Evolutionary conservation across 2,329 filamentous ascomycete species (phyloP), one percentile per base, ranked within the genome.

Genomic region (Alternaria rosae): DNA sequence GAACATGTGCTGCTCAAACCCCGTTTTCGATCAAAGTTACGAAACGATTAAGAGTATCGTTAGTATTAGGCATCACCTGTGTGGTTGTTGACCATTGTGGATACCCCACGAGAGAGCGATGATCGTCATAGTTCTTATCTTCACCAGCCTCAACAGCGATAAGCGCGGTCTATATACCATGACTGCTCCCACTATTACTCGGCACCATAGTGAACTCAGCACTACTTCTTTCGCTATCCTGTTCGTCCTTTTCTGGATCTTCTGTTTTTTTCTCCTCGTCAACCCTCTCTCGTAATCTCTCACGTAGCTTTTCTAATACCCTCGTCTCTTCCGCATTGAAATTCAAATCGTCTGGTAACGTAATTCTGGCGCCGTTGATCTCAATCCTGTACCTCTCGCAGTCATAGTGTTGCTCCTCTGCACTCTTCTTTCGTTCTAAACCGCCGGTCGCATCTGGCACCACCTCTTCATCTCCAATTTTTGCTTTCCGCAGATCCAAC

Each of bases 281-380:
- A 5, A 65, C 35, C 21, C 65, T 69, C 45, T 64, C 68, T 54
- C 60, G 64, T 17, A 83, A 52, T 35, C 77, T 71, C 21, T 71
- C 62, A 63, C 74, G 75, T 44, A 83, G 61, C 6, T 63, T 70
- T 56, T 79, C 73, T 54, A 83, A 43, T 21, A 82, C n/a, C 48
- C 68, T 64, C 9, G 67, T 64, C 53, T 82, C 79, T 38, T 79
- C 75, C 10, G 64, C 55, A 17, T 75, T 78, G 52, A 82, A 59
- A 17, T 70, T 65, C 21, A 82, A 59, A 26, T 77, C 69, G 21
- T 74, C 68, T 26, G 81, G 81, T 20, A 82, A 44, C 15, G 68
- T 54, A 4, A 82, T 70, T 26, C 70, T 59, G 1, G 72, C 65
- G 6, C 75, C 67, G 1, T 67, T 73, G 17, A 82, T 76, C 21